phyloP scores from a whole-genome alignment of 1,139 yeast species.

The Magnusiomyces paraingens region DNA sequence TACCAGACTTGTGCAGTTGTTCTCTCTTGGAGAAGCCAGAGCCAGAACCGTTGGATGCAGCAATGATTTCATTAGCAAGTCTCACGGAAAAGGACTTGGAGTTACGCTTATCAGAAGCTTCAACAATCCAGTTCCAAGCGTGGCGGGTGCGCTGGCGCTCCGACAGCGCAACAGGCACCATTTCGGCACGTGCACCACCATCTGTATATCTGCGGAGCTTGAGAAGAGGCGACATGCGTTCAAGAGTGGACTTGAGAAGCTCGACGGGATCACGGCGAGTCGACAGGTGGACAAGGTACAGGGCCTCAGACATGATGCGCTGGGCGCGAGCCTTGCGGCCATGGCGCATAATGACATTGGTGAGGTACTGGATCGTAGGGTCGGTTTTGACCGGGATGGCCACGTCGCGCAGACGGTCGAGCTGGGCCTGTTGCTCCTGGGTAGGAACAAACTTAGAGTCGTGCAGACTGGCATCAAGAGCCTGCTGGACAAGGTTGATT shows the following conservation, averaged over 20 bases:
- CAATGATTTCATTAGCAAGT: slow-evolving; percentile 79
- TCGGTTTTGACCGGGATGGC: slow-evolving; percentile 61
- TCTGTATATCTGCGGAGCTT: slow-evolving; percentile 72
- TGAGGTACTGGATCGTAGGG: slow-evolving; percentile 66
- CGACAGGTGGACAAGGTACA: slow-evolving; percentile 70
- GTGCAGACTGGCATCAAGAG: slow-evolving; percentile 15
- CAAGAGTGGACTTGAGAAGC: slow-evolving; percentile 66
- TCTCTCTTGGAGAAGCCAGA: slow-evolving; percentile 80
- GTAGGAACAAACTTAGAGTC: slow-evolving; percentile 39
- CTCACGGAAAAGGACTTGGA: slow-evolving; percentile 81
- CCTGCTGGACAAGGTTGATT: slow-evolving; percentile 23
- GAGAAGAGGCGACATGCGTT: slow-evolving; percentile 79
- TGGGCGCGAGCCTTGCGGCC: slow-evolving; percentile 85
- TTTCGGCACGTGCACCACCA: slow-evolving; percentile 74
- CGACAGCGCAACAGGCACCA: slow-evolving; percentile 77
- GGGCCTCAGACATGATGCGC: slow-evolving; percentile 64
- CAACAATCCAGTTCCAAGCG: slow-evolving; percentile 87
- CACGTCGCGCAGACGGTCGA: slow-evolving; percentile 43
- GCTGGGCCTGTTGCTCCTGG: slow-evolving; percentile 52
- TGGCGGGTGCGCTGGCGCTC: slow-evolving; percentile 77
- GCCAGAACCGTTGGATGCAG: slow-evolving; percentile 72
- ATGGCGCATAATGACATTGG: slow-evolving; percentile 85
- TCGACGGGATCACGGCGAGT: slow-evolving; percentile 71
- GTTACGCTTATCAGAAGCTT: slow-evolving; percentile 72
- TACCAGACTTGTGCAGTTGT: slow-evolving; percentile 78